Percentiles rank a stretch among this genome's conserved stretches.
phyloP scores from a whole-genome alignment of 2,329 filamentous ascomycete species.

The Botryotinia narcissicola region DNA sequence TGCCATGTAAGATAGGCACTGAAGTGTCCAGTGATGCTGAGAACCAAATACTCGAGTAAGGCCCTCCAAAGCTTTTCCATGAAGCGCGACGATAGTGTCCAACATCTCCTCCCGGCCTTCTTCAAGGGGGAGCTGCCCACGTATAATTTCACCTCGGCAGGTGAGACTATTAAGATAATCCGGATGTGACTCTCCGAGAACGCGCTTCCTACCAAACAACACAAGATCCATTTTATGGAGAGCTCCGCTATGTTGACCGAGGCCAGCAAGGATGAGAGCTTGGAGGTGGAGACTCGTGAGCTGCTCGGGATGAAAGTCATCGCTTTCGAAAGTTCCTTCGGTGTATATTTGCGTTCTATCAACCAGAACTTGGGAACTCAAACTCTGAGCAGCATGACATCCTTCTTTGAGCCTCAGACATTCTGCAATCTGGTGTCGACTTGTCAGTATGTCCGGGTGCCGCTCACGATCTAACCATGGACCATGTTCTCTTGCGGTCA shows the following conservation, averaged over 20 bases:
- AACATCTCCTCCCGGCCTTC: slow-evolving; percentile 26
- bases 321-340: slow-evolving; percentile 27
- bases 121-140: slow-evolving; percentile 26
- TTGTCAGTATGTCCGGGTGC: slow-evolving; percentile 34
- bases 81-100: slow-evolving; percentile 28
- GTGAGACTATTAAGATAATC: slow-evolving; percentile 31
- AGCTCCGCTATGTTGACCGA: slow-evolving; percentile 29
- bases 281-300: slow-evolving; percentile 32
- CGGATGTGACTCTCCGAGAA: slow-evolving; percentile 30
- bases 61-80: slow-evolving; percentile 28
- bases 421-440: slow-evolving; percentile 32
- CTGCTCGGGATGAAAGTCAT: slow-evolving; percentile 34
- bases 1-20: slow-evolving; percentile 30
- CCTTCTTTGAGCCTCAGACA: slow-evolving; percentile 29
- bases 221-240: slow-evolving; percentile 30
- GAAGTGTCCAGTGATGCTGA: slow-evolving; percentile 31
- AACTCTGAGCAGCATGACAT: slow-evolving; percentile 29
- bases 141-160: slow-evolving; percentile 34
- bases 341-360: slow-evolving; percentile 31
- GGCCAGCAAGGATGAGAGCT: slow-evolving; percentile 31
- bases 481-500: slow-evolving; percentile 26
- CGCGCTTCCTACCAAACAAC: slow-evolving; percentile 23
- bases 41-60: slow-evolving; percentile 30
- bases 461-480: slow-evolving; percentile 31
- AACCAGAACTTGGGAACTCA: slow-evolving; percentile 28